phyloP scores from a whole-genome alignment of 768 basidiomycete genomes.

The Macrolepiota dolichaula region DNA sequence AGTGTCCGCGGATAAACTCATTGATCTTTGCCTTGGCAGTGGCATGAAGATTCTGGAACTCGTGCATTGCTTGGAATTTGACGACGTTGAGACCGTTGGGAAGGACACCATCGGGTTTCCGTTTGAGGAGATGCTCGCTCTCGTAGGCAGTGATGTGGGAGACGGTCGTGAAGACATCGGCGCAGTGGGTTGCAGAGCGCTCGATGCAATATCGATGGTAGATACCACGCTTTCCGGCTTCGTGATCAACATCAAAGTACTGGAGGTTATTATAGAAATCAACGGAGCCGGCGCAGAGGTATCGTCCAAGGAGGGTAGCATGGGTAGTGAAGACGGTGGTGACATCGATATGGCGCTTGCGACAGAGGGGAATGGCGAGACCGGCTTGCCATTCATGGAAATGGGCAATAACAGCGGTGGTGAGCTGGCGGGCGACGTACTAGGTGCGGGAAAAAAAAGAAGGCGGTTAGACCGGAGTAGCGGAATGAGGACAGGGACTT shows the following conservation, averaged over 20 bases:
- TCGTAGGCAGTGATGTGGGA: conserved; percentile 99
- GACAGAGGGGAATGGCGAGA: conserved; percentile 88
- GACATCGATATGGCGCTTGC: conserved; percentile 96
- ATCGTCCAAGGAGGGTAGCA: conserved; percentile 96
- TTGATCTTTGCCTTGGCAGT: conserved; percentile 96
- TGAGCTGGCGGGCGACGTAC: conserved; percentile 80
- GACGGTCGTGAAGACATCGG: conserved; percentile 97
- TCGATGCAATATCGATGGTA: conserved; percentile 99
- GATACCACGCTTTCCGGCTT: conserved; percentile 98
- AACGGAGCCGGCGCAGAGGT: conserved; percentile 96
- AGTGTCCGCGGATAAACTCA: conserved; percentile 96
- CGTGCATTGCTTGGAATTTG: conserved; percentile 99
- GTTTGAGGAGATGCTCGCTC: conserved; percentile 91
- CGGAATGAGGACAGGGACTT: conserved; percentile 23
- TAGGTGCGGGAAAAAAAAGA: conserved; percentile 25
- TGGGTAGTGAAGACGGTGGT: conserved; percentile 99
- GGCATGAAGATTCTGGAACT: conserved; percentile 95
- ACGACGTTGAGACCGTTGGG: conserved; percentile 98
- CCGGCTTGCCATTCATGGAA: conserved; percentile 99
- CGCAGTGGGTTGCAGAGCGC: conserved; percentile 88
- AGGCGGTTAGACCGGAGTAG: conserved; percentile 6
- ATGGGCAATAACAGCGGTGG: conserved; percentile 90
- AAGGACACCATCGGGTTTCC: conserved; percentile 95
- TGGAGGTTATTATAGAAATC: conserved; percentile 99
- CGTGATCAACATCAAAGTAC: conserved; percentile 99